Base-by-base conservation (phyloP, 2,329 filamentous ascomycete species). In the Colletotrichum godetiae region DNA sequence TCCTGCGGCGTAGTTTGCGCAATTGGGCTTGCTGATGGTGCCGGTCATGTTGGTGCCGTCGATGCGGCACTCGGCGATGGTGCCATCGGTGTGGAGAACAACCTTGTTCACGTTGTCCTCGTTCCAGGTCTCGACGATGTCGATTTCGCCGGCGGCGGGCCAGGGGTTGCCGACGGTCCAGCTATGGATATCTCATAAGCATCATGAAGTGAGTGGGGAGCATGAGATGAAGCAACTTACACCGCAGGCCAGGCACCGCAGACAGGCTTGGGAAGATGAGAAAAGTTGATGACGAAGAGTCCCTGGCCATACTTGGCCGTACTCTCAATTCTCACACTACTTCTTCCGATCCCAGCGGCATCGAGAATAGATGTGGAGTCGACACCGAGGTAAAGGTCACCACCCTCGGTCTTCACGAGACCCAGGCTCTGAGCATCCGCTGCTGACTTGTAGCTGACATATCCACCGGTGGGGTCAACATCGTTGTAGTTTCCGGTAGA, bases 161-260 rank as follows among this genome's bases (percentile, higher is more conserved):
- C 92, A 93, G 75, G 86, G 80, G 46, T 81, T 76, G 37, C 87
- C 87, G 60, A 84, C 84, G 66, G 86, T 85, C 87, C 88, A 89
- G 81, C 83, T 83, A 46, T 56, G 0, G 5, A 27, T 19, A 58
- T 27, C 53, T 61, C 27, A 72, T 73, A 3, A 19, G 3, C 22
- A 10, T 24, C 1, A 29, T 22, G n/a, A 0, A 68, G 59, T 8
- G 15, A 15, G 6, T 5, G 12, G 7, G 4, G 8, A 24, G 1
- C 10, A 13, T 8, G 8, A n/a, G 15, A 4, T 1, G 8, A 12
- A 5, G 4, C 3, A 8, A 77, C 84, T 82, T 84, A 90, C 87
- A 92, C 87, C 83, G 92, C 92, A 4, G 93, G 93, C 93, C 93
- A 95, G 8, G 89, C 86, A 63, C 93, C 93, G 77, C 93, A 95